A percentile compares a stretch with the other conserved stretches of the same genome.
phyloP scores from a whole-genome alignment of 306 rosid species.

The Begonia masoniana region DNA sequence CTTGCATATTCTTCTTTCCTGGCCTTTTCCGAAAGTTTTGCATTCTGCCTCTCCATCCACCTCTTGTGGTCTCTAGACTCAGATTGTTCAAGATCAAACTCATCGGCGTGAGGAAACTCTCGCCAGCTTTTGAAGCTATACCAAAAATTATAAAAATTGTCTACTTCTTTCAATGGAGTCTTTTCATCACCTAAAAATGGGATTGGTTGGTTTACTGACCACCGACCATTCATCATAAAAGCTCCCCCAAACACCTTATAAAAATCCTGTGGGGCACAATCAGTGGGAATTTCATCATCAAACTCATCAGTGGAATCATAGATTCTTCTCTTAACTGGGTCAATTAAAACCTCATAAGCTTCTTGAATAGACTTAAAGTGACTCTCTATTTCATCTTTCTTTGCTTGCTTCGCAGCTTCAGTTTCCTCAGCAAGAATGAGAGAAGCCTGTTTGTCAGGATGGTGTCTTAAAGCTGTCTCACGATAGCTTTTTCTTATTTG shows the following conservation, averaged over 20 bases:
- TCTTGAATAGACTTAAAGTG: constrained; percentile 88
- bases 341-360: constrained; percentile 74
- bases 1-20: constrained; percentile 91
- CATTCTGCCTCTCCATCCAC: constrained; percentile 99
- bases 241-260: constrained; percentile 92
- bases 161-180: constrained; percentile 51
- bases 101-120: constrained; percentile 96
- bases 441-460: constrained; percentile 94
- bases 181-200: constrained; percentile 82
- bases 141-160: constrained; percentile 82
- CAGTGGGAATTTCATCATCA: constrained; percentile 91
- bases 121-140: constrained; percentile 92
- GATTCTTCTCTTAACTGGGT: constrained; percentile 77
- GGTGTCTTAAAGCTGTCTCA: constrained; percentile 87
- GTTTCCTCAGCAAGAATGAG: constrained; percentile 74
- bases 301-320: constrained; percentile 98
- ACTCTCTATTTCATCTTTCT: constrained; percentile 78
- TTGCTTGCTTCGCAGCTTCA: constrained; percentile 68
- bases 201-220: constrained; percentile 78
- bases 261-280: constrained; percentile 88
- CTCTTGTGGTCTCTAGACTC: constrained; percentile 93
- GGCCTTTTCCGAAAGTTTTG: constrained; percentile 80
- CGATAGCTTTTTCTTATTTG: constrained; percentile 86
- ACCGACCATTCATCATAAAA: constrained; percentile 88
- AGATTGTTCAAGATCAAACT: constrained; percentile 92